A percentile compares a stretch with the other conserved stretches of the same genome.
Conservation (phyloP, 345 rosid genomes). For the Balakata baccata region DNA sequence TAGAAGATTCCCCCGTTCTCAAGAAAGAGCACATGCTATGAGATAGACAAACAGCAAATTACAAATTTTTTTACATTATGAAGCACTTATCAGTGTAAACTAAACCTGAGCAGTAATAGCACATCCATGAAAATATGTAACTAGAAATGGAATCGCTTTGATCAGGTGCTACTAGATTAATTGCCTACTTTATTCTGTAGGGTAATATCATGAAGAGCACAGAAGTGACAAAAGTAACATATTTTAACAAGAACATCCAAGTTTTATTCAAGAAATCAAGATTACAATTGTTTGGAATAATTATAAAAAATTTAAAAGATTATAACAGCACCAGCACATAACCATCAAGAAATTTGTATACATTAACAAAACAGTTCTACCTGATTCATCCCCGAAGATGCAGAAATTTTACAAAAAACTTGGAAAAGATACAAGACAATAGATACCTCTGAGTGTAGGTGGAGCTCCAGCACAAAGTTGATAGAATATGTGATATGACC, state of each 20-base stretch:
- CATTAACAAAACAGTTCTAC: neutral
- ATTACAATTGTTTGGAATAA: neutral
- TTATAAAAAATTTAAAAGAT: neutral
- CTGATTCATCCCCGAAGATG: neutral
- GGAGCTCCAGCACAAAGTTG: constrained; percentile 98
- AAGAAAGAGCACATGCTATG: no score
- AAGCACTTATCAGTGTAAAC: neutral
- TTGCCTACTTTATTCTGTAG: neutral
- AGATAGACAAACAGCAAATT: neutral
- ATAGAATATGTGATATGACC: constrained; percentile 98
- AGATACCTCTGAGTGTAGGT: constrained; percentile 62
- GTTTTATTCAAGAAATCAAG: neutral
- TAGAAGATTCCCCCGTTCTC: neutral
- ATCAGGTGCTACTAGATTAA: neutral
- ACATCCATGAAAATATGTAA: neutral
- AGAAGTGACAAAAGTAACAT: neutral
- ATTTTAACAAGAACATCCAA: neutral
- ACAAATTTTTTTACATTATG: neutral
- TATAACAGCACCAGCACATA: neutral
- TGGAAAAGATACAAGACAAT: constrained; percentile 1
- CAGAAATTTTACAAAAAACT: neutral
- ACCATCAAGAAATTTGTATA: neutral
- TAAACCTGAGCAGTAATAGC: neutral
- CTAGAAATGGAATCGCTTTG: neutral
- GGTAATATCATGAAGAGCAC: neutral